Evolutionary conservation across 1,284 basidiomycete species (phyloP).

Genomic region (Porogramme epimiltina): DNA sequence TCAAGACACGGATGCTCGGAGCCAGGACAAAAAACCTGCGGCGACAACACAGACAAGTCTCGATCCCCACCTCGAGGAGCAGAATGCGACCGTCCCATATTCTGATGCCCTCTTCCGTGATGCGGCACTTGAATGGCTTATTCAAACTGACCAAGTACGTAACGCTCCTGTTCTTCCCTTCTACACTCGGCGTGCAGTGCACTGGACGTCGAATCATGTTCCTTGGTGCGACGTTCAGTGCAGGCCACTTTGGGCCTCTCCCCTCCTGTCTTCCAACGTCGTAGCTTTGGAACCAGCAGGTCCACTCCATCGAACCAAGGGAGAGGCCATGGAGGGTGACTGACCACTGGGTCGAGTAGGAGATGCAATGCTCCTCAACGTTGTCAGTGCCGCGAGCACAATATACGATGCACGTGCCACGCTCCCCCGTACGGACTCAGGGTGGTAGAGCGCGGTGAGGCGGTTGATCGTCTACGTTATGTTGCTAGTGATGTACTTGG

Average conservation of each 20-base stretch:
- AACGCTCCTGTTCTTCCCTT: too few species aligned
- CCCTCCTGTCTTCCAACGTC: not conserved
- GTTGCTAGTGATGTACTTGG: slow-evolving; percentile 93
- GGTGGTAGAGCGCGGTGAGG: slow-evolving; percentile 93
- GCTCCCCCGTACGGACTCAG: slow-evolving; percentile 95
- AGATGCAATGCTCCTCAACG: slow-evolving; percentile 43
- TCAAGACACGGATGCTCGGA: too few species aligned
- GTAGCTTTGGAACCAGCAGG: slow-evolving; percentile 13
- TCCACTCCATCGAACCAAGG: slow-evolving; percentile 25
- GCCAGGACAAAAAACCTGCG: too few species aligned
- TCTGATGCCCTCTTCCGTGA: not conserved
- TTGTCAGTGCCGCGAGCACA: slow-evolving; percentile 35
- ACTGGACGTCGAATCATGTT: too few species aligned
- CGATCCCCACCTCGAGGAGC: not conserved
- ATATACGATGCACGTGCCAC: slow-evolving; percentile 33
- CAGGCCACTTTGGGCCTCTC: too few species aligned
- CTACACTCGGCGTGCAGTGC: too few species aligned
- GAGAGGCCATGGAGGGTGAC: slow-evolving; percentile 33
- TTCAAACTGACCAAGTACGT: slow-evolving; percentile 39
- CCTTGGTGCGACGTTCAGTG: too few species aligned
- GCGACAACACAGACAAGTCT: not conserved
- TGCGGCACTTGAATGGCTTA: slow-evolving; percentile 35
- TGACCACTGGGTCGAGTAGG: slow-evolving; percentile 52
- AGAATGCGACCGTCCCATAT: not conserved
- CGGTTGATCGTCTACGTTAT: slow-evolving; percentile 89